Base-by-base conservation (phyloP, 768 basidiomycete species). In the Tulasnella sp. region DNA sequence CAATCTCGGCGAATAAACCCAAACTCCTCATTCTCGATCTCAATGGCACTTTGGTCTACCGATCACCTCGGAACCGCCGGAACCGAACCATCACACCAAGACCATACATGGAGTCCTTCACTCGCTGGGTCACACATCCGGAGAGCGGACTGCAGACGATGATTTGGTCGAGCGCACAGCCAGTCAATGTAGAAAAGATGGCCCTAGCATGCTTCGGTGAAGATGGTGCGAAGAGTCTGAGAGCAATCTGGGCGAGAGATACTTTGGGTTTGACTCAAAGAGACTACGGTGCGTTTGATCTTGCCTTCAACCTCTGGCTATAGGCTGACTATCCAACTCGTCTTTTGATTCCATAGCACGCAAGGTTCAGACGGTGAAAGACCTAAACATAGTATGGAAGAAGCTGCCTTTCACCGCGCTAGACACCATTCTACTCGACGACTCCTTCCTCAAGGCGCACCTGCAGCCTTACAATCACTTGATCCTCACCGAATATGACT, bases 121-220 rank as follows among this genome's bases (percentile, higher is more conserved):
- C 75, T 3, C 68, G 75, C 2, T 90, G 85, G 66, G 70, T 89
- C 1, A 82, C 88, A 64, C 80, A 82, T 51, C 71, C 77, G 0
- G 64, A 73, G 17, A 87, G 83, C n/a, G 88, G 86, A 85, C 75
- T 90, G 19, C 86, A 89, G 60, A 82, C 85, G 3, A 91, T 91
- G 85, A 79, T 93, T 3, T 93, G 89, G 89, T 87, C 85, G 67
- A 87, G 85, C 2, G 89, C 89, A 3, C 86, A 89, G 67, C 86
- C 88, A 1, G 83, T 83, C 51, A 88, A 80, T 67, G 88, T 89
- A 8, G 69, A 72, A 0, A 82, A 84, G 64, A 91, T 92, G 89
- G 84, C 86, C 0, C 68, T 78, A 21, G 74, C 73, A 34, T 76
- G 77, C 32, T 88, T 90, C 67, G 79, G 75, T 10, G 65, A 71